Base-by-base conservation (phyloP, 441 rosid genomes). In the Gossypium laxum region DNA sequence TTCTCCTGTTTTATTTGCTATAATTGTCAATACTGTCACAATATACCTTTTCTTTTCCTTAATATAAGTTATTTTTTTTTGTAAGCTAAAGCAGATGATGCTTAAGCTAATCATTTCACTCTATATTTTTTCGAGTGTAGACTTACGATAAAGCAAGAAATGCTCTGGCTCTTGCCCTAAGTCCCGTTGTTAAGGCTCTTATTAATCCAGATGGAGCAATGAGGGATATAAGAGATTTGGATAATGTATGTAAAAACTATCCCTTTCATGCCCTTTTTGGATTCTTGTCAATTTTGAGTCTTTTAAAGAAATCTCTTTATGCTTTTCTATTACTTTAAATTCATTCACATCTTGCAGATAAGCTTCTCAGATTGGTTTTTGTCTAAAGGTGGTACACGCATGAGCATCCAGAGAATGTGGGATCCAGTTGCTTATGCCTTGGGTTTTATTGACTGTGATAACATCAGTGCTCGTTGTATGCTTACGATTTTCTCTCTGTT, bases 401-500 rank as follows among this genome's bases (percentile, higher is more conserved):
- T 48, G 43, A 94, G 99, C 75, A 90, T 94, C 73, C 93, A 88
- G 76, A 87, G 99, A 83, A 86, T 94, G 99, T 94, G 99, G 99
- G 98, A 94, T 84, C 99, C 99, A 62, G 98, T 94, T 82, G 99
- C 99, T 48, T 94, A 94, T 74, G 97, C 96, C 73, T 93, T 94
- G 18, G 98, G 97, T 65, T 94, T 94, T 80, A 91, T 94, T 59
- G 99, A 92, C 79, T 94, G 99, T 55, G 98, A 94, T 81, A 94
- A 90, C 81, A 94, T 94, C 84, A 94, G 99, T 74, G 98, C 99
- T 14, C 89, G 99, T 43, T 94, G 99, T 78, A 94, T 94, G 99
- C 96, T 94, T 59, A 94, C 99, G 7, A 94, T 94, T 84, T 92
- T 94, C 85, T 89, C 99, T 2, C 79, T 94, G 81, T 94, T 94